Evolutionary conservation across 495 filamentous ascomycete species (phyloP).

Genomic region (Mytilinidion resinicola): DNA sequence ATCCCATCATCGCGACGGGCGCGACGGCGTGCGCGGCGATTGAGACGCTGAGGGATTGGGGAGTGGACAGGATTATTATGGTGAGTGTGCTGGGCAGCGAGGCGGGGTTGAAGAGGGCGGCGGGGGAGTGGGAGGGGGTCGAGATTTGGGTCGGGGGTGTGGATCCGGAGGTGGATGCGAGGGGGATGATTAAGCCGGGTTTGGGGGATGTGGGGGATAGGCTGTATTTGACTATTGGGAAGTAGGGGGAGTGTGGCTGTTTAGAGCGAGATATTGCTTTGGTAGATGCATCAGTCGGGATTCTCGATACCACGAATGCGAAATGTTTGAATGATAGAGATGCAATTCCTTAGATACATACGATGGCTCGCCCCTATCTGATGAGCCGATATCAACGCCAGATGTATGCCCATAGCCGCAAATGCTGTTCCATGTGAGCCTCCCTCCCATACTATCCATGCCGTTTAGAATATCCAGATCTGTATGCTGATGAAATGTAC

Average conservation of each 20-base stretch:
- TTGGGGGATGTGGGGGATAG: slow-evolving; percentile 89
- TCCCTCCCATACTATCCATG: too few relatives aligned
- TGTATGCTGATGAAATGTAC: too few relatives aligned
- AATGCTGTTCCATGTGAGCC: too few relatives aligned
- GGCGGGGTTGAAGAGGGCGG: slow-evolving; percentile 60
- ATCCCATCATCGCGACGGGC: slow-evolving; percentile 91
- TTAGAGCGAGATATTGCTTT: too few relatives aligned
- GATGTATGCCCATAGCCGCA: too few relatives aligned
- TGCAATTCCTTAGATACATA: too few relatives aligned
- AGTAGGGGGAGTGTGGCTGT: slow-evolving; percentile 41
- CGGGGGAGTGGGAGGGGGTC: slow-evolving; percentile 67
- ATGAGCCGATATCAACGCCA: too few relatives aligned
- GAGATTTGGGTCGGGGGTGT: slow-evolving; percentile 80
- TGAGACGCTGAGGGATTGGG: slow-evolving; percentile 84
- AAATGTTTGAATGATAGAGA: too few relatives aligned
- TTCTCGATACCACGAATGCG: too few relatives aligned
- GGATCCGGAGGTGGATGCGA: slow-evolving; percentile 62
- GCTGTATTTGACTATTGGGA: slow-evolving; percentile 87
- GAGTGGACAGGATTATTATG: slow-evolving; percentile 71
- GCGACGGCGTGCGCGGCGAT: slow-evolving; percentile 86
- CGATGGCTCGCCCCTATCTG: too few relatives aligned
- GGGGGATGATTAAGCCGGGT: slow-evolving; percentile 87
- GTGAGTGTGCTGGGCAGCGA: slow-evolving; percentile 67
- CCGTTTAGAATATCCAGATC: too few relatives aligned
- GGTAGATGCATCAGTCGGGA: too few relatives aligned